These are phyloP conservation scores for Hypoxylon crocopeplum DNA, from an alignment of 495 filamentous ascomycete genomes.

Conservation along the genomic window DNA sequence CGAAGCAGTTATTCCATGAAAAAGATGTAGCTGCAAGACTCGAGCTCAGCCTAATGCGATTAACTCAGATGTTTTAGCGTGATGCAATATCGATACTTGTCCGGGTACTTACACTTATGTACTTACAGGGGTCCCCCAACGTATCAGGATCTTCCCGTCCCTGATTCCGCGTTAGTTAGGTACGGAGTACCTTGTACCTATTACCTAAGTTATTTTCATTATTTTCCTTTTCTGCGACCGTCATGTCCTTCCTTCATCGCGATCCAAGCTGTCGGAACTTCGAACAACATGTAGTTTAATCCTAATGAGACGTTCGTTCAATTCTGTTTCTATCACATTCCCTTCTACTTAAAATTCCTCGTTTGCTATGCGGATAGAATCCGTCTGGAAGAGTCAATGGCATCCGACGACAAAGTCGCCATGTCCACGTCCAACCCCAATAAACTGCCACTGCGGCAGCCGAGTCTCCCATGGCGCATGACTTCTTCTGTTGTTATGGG, in stretches of 20 bases:
- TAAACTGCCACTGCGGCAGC: slow-evolving; percentile 37
- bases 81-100: too few species aligned
- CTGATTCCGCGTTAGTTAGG: too few species aligned
- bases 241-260: too few species aligned
- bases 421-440: slow-evolving; percentile 24
- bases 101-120: background rate
- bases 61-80: too few species aligned
- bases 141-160: slow-evolving; percentile 17
- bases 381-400: slow-evolving; percentile 18
- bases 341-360: slow-evolving; percentile 10
- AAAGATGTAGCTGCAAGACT: too few species aligned
- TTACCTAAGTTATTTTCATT: too few species aligned
- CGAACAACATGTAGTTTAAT: slow-evolving; percentile 2
- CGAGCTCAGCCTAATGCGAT: too few species aligned
- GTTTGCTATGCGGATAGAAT: slow-evolving; percentile 17
- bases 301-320: too few species aligned
- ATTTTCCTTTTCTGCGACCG: too few species aligned
- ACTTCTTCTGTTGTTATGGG: slow-evolving; percentile 63
- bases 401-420: slow-evolving; percentile 24
- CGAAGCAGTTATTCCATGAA: slow-evolving; percentile 12
- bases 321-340: too few species aligned
- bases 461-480: slow-evolving; percentile 60
- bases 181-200: too few species aligned
- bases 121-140: slow-evolving; percentile 3
- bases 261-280: background rate